These are phyloP conservation scores for Sporisorium reilianum DNA, from an alignment of 1,284 basidiomycete genomes.

Conservation along the genomic window DNA sequence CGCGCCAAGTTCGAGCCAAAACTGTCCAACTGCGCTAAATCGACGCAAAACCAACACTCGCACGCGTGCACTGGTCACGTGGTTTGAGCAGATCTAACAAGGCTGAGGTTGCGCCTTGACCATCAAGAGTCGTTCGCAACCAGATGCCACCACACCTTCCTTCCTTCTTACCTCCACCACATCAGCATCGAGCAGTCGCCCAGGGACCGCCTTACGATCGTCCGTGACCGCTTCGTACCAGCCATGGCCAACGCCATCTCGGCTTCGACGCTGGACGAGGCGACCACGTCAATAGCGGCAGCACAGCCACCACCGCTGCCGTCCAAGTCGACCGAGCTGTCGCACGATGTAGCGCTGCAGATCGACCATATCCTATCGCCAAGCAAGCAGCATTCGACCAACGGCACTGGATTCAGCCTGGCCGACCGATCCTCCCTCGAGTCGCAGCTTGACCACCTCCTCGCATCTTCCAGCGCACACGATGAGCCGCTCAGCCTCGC, in stretches of 20 bases:
- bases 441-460: conserved; percentile 36
- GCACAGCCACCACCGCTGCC: conserved; percentile 20
- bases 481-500: conserved; percentile 32
- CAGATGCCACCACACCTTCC: neutral
- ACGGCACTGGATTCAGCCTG: conserved; percentile 7
- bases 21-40: conserved; percentile 10
- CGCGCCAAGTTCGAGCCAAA: neutral
- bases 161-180: neutral
- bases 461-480: conserved; percentile 14
- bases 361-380: conserved; percentile 34
- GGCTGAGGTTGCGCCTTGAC: conserved; percentile 8
- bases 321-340: conserved; percentile 22
- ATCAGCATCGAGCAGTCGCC: neutral
- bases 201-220: no score
- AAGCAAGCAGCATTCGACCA: conserved; percentile 10
- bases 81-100: conserved; percentile 16
- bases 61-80: conserved; percentile 34
- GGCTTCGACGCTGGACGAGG: conserved; percentile 9
- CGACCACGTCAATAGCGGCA: conserved; percentile 3
- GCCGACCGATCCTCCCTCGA: conserved; percentile 34
- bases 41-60: conserved; percentile 16
- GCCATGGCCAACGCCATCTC: conserved; percentile 23
- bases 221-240: no score
- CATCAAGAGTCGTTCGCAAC: conserved; percentile 6
- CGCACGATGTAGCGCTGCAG: conserved; percentile 34